Evolutionary conservation across 108 stramenopile species (phyloP), one percentile per base, ranked within the genome.

Genomic region (Thalassiosira profunda): DNA sequence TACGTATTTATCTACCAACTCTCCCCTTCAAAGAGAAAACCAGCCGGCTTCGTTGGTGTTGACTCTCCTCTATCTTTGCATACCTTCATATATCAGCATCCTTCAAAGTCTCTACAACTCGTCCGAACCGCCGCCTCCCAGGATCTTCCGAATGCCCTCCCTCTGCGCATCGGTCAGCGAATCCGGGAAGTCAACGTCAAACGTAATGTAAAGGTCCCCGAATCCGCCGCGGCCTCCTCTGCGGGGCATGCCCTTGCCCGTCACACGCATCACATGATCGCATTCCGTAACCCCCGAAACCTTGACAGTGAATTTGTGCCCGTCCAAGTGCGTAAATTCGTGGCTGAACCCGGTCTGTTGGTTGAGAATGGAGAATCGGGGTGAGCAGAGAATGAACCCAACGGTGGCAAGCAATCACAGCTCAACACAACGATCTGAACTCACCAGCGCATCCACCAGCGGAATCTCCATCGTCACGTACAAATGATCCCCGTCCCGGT

Each of bases 181-280:
- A 45, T 90, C 88, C 14, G 95, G 95, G 70, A 96, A 96, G 63
- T 96, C 92, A 26, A 96, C 95, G 58, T 96, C 92, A 76, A 92
- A 96, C 21, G 95, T 96, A 33, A 96, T 72, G 72, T 74, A 96
- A 23, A 96, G 72, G 70, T 93, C 92, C 26, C 95, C 95, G 64
- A 80, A 89, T 20, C 78, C 73, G 17, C 87, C 91, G 57, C 89
- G 70, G 5, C 92, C 92, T 56, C 85, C 89, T 38, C 91, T 78
- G 55, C 95, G 76, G 20, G 95, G 95, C 95, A 96, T 96, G 62
- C 95, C 95, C 76, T 96, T 93, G 36, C 91, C 89, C 34, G 84
- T 80, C 17, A 96, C 86, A 56, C 90, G 71, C 74, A 87, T 59
- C 0, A 91, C 86, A 46, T 93, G 83, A 63, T 96, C 95, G 62